Base-by-base conservation (phyloP, 2,329 filamentous ascomycete genomes). In the Phialophora verrucosa region DNA sequence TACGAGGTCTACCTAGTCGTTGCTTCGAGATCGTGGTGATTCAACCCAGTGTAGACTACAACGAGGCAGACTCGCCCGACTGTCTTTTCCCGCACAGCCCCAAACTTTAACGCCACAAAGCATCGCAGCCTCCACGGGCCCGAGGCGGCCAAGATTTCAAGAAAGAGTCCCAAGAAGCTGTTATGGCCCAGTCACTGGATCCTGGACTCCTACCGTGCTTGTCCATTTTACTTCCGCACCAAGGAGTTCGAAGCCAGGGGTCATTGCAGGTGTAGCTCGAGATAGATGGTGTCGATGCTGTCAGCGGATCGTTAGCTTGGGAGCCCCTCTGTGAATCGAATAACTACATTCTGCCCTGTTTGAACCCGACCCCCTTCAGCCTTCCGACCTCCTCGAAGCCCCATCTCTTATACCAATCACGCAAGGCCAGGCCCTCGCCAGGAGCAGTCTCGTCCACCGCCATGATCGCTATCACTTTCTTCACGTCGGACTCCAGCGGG, bases 371-470 rank as follows among this genome's bases (percentile, higher is more conserved):
- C 4, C 74, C 74, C 51, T 77, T 74, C 65, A 81, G 65, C 59
- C 78, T 74, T 23, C 78, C 79, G 1, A 75, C 73, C 63, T 80
- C 73, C 29, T 76, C 71, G 70, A 81, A 81, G 0, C 79, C 78
- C 63, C 76, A 74, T 55, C 73, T 70, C 23, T 51, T 59, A 64
- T 79, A 81, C 75, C 76, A 80, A 56, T 75, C 74, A 62, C 76
- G 71, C 50, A 80, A 63, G 0, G 70, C 74, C 44, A 79, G 72
- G 0, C 76, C 78, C 0, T 73, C 69, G 7, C 73, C 72, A 63
- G 71, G 75, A 4, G 72, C 72, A 2, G 74, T 71, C 20, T 76
- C 73, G 70, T 80, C 77, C 23, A 80, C 73, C 0, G 77, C 73
- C 76, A 81, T 80, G 50, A 76, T 71, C 4, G 77, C 78, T 44